Evolutionary conservation across 2,329 filamentous ascomycete species (phyloP).

Genomic region (Aspergillus terreus): DNA sequence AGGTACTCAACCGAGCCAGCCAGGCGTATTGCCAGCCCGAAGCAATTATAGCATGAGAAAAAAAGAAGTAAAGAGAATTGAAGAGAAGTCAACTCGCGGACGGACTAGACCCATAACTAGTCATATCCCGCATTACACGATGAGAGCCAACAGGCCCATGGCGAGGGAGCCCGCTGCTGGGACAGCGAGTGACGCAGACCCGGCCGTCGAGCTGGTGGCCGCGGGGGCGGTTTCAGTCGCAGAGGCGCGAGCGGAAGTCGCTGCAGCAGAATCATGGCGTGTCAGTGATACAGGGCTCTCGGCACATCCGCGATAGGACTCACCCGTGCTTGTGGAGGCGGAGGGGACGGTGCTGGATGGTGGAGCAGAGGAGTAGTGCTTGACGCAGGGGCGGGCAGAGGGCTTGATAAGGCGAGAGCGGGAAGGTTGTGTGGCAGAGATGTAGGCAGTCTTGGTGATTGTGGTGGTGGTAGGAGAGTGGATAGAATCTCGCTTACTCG

Average conservation of each 20-base stretch:
- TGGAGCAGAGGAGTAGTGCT: constrained; percentile 13
- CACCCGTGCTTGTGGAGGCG: constrained; percentile 20
- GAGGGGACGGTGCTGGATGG: constrained; percentile 22
- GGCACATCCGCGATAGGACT: constrained; percentile 13
- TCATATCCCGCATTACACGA: constrained; percentile 15
- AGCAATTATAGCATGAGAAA: neutral
- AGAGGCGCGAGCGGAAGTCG: constrained; percentile 8
- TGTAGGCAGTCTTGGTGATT: constrained; percentile 5
- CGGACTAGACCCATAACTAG: too few relatives aligned
- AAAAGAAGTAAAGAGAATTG: neutral
- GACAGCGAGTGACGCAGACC: constrained; percentile 22
- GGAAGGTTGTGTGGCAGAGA: constrained; percentile 3
- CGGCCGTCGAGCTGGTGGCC: constrained; percentile 22
- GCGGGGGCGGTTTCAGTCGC: constrained; percentile 15
- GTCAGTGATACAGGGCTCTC: constrained; percentile 9
- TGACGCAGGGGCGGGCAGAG: constrained; percentile 13
- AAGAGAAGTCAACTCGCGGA: neutral
- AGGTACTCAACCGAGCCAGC: neutral
- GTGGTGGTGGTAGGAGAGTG: constrained; percentile 11
- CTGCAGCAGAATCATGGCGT: neutral
- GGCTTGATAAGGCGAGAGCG: constrained; percentile 2
- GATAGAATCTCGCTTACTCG: constrained; percentile 23
- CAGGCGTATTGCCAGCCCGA: neutral
- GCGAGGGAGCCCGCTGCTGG: constrained; percentile 27
- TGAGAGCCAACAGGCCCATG: constrained; percentile 23